phyloP scores from a whole-genome alignment of 2,329 filamentous ascomycete genomes.

The Colletotrichum chlorophyti region DNA sequence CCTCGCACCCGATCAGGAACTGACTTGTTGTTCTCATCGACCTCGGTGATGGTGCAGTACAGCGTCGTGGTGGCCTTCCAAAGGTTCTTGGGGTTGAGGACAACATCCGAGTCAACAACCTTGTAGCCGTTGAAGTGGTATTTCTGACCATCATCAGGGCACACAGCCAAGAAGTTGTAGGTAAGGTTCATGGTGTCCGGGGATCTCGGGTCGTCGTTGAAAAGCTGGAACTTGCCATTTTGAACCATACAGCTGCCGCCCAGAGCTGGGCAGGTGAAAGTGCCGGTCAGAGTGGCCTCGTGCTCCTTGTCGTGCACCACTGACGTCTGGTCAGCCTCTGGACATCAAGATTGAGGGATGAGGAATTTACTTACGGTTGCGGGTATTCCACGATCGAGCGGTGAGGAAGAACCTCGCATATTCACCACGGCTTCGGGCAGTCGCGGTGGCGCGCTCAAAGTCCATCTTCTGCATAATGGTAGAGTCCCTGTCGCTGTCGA shows the following conservation, averaged over 20 bases:
- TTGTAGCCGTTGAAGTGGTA: constrained; percentile 69
- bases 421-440: constrained; percentile 58
- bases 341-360: rapidly evolving
- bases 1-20: constrained; percentile 55
- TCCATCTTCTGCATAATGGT: constrained; percentile 50
- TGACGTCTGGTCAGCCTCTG: constrained; percentile 34
- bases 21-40: constrained; percentile 32
- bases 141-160: constrained; percentile 56
- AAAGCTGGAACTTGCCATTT: constrained; percentile 64
- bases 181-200: constrained; percentile 66
- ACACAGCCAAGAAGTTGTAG: constrained; percentile 67
- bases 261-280: constrained; percentile 62
- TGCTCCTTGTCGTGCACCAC: constrained; percentile 56
- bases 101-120: constrained; percentile 65
- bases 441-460: constrained; percentile 59
- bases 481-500: too few species aligned
- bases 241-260: constrained; percentile 66
- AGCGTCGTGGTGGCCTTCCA: constrained; percentile 69
- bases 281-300: constrained; percentile 62
- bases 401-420: constrained; percentile 65
- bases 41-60: constrained; percentile 63
- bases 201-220: constrained; percentile 57
- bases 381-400: constrained; percentile 60
- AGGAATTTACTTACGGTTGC: constrained; percentile 27
- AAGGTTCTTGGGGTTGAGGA: constrained; percentile 60